Evolutionary conservation across 768 basidiomycete genomes (phyloP).

Genomic region (Rhodotorula diobovata): DNA sequence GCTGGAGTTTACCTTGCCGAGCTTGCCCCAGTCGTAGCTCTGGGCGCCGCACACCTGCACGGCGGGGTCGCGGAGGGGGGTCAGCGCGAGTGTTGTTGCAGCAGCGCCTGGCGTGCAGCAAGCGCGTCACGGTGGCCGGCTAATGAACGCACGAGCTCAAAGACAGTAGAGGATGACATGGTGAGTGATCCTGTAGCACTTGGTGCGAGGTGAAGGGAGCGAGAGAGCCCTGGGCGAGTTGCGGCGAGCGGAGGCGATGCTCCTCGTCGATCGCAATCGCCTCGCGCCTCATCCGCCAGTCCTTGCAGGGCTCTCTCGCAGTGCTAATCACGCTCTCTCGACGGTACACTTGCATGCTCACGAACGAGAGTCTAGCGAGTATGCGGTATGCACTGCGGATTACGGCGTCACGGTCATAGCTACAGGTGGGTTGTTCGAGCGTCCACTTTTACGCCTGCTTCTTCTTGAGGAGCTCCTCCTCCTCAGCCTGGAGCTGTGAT

Average conservation of each 20-base stretch:
- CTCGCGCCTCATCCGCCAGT: background rate
- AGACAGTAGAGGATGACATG: conserved; percentile 23
- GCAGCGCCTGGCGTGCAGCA: background rate
- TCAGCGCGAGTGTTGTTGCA: background rate
- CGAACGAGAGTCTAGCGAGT: background rate
- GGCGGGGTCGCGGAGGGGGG: background rate
- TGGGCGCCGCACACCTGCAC: conserved; percentile 63
- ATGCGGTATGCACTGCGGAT: background rate
- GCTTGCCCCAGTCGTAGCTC: conserved; percentile 92
- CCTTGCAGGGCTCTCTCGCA: background rate
- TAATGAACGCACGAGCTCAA: conserved; percentile 21
- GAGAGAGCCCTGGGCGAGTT: background rate
- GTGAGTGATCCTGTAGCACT: too few species aligned
- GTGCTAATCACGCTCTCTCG: too few species aligned
- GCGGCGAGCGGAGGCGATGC: background rate
- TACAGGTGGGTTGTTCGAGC: background rate
- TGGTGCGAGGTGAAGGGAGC: background rate
- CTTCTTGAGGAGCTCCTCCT: background rate
- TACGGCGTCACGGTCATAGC: background rate
- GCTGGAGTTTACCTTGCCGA: conserved; percentile 54
- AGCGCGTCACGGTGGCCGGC: too few species aligned
- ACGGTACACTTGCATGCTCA: too few species aligned
- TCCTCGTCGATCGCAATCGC: background rate
- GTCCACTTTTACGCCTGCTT: background rate
- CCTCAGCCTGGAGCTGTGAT: conserved; percentile 4